Conservation (phyloP, 129 eudicot species). For the Dittrichia graveolens region DNA sequence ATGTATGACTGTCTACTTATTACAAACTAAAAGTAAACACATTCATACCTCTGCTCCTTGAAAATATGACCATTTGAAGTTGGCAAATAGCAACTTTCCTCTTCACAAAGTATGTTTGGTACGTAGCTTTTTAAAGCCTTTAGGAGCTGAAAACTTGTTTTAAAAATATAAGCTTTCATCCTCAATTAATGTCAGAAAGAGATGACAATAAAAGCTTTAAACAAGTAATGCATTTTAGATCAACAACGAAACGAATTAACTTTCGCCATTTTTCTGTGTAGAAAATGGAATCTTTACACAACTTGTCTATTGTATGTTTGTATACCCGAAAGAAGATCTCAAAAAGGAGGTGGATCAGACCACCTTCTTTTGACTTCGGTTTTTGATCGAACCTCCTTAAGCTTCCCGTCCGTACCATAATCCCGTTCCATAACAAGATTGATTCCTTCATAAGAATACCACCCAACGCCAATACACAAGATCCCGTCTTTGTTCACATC, state of each 20-base stretch:
- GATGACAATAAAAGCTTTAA: not conserved
- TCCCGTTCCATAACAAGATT: constrained; percentile 99
- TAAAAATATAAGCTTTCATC: too few relatives aligned
- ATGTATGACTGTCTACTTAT: too few relatives aligned
- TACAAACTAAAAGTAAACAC: too few relatives aligned
- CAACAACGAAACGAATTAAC: not conserved
- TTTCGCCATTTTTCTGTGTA: too few relatives aligned
- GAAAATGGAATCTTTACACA: not conserved
- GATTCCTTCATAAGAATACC: constrained; percentile 98
- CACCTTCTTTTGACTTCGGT: constrained; percentile 95
- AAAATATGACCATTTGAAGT: too few relatives aligned
- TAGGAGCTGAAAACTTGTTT: too few relatives aligned
- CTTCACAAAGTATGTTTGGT: too few relatives aligned
- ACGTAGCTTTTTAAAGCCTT: too few relatives aligned
- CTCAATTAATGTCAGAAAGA: too few relatives aligned
- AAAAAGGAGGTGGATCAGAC: constrained; percentile 66
- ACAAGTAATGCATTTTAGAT: not conserved
- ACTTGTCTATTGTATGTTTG: not conserved
- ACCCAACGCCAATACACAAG: constrained; percentile 92
- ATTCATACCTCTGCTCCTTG: too few relatives aligned
- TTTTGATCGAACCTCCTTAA: constrained; percentile 78
- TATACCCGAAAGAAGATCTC: not conserved
- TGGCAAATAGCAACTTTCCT: too few relatives aligned
- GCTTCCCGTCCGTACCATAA: constrained; percentile 91
- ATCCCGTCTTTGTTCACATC: constrained; percentile 83